Evolutionary conservation across 495 filamentous ascomycete genomes (phyloP).

Genomic region (Hyaloscypha bicolor): DNA sequence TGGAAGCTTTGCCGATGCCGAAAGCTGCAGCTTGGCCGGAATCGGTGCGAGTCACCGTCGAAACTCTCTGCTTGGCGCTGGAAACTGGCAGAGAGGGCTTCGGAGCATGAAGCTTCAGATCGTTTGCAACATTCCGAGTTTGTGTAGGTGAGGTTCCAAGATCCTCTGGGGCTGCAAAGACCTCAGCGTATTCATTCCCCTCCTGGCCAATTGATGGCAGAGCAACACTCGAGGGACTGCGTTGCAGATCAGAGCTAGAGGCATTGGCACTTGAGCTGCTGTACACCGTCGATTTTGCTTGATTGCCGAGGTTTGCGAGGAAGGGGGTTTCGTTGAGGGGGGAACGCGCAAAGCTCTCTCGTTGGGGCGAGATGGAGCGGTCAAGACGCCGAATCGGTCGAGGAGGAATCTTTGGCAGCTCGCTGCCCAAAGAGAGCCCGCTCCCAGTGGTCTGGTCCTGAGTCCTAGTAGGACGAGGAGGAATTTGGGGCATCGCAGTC

Average conservation of each 20-base stretch:
- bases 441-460: constrained; percentile 41
- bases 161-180: constrained; percentile 47
- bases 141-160: constrained; percentile 58
- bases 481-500: constrained; percentile 54
- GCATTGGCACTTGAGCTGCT: constrained; percentile 51
- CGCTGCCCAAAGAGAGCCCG: constrained; percentile 21
- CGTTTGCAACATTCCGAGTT: constrained; percentile 75
- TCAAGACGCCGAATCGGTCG: constrained; percentile 69
- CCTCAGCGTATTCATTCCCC: constrained; percentile 80
- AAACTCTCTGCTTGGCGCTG: constrained; percentile 78
- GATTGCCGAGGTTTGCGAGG: constrained; percentile 40
- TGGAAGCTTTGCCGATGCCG: constrained; percentile 70
- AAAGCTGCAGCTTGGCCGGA: constrained; percentile 79
- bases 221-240: constrained; percentile 69
- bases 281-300: constrained; percentile 37
- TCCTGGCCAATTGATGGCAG: constrained; percentile 88
- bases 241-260: constrained; percentile 47
- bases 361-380: constrained; percentile 76
- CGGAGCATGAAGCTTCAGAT: constrained; percentile 88
- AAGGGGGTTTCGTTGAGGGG: constrained; percentile 70
- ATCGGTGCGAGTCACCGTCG: constrained; percentile 85
- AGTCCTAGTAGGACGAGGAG: constrained; percentile 62
- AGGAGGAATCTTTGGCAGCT: constrained; percentile 64
- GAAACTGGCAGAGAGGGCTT: constrained; percentile 79
- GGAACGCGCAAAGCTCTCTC: constrained; percentile 79